These are phyloP conservation scores for Sugiyamaella lignohabitans DNA, from an alignment of 805 yeast species.

Conservation along the genomic window DNA sequence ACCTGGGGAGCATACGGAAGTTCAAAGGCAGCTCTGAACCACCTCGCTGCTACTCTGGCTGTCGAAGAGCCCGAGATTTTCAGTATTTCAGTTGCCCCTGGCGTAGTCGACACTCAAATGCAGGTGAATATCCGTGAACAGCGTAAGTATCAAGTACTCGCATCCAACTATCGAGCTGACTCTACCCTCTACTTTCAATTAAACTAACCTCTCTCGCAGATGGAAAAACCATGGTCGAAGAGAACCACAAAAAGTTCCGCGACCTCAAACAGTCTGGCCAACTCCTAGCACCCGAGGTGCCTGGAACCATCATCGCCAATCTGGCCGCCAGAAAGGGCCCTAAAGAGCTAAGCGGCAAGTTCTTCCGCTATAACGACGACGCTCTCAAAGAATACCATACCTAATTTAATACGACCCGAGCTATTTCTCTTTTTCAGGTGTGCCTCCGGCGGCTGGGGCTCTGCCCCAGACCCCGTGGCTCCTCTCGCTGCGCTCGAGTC, in stretches of 20 bases:
- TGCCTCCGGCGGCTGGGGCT: too few species aligned
- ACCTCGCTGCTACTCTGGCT: constrained; percentile 59
- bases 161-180: not conserved
- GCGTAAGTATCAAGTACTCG: constrained; percentile 32
- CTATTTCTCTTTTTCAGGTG: too few species aligned
- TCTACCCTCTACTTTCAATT: too few species aligned
- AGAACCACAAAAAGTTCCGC: constrained; percentile 53
- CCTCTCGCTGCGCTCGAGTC: too few species aligned
- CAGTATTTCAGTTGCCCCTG: constrained; percentile 80
- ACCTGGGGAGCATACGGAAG: constrained; percentile 72
- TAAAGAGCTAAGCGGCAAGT: constrained; percentile 55
- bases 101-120: constrained; percentile 90
- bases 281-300: constrained; percentile 62
- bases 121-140: constrained; percentile 69
- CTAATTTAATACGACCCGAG: too few species aligned
- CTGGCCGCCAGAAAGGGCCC: constrained; percentile 58
- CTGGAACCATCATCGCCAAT: constrained; percentile 64
- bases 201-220: constrained; percentile 30
- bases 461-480: too few species aligned
- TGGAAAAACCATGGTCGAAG: constrained; percentile 53
- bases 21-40: constrained; percentile 87
- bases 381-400: constrained; percentile 12
- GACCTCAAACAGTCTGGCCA: constrained; percentile 52
- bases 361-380: constrained; percentile 45
- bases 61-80: constrained; percentile 57